Base-by-base conservation (phyloP, 1,284 basidiomycete genomes). In the Hemileia vastatrix region DNA sequence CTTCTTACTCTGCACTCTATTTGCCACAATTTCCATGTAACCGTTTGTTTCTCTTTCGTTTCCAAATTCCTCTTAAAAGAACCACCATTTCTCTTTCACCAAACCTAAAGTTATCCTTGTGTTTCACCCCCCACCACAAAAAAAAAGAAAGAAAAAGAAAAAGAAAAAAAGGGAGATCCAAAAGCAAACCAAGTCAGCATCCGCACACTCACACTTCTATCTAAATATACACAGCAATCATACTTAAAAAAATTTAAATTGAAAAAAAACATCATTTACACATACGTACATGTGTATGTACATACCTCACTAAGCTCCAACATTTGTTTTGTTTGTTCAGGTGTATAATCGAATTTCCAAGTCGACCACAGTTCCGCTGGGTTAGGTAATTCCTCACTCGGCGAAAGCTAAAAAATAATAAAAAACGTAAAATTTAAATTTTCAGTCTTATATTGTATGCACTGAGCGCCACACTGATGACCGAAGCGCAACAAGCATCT, bases 311-410 rank as follows among this genome's bases (percentile, higher is more conserved):
- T 73, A 3, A 78, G 70, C 52, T 73, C 68, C 13, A 78, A 67
- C 11, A 79, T 66, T 27, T 71, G 70, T 55, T 77, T 73, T 62
- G 76, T 78, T 65, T 79, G 77, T 9, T 76, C 74, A 50, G 67
- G 65, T 8, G 67, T 57, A 43, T 78, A 72, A 50, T 78, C 77
- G 19, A 77, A 73, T 57, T 75, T 67, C 77, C 77, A 79, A 3
- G 78, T 79, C 18, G 68, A 67, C 64, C 75, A 76, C 0, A 78
- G 77, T 59, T 79, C 76, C 62, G 77, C 76, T 1, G 72, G 72
- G 21, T 78, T 74, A 15, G 73, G 71, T 19, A 65, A 65, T 24
- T 66, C 63, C 6, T 74, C 73, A 59, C 77, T 77, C 6, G 76
- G 73, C 27, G 74, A 68, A 13, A 77, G 71, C 9, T 45, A 21